Percentiles rank a stretch among this genome's conserved stretches.
These are phyloP conservation scores for Paramecium bursaria DNA, from an alignment of 73 alveolate species.

Conservation along the genomic window DNA sequence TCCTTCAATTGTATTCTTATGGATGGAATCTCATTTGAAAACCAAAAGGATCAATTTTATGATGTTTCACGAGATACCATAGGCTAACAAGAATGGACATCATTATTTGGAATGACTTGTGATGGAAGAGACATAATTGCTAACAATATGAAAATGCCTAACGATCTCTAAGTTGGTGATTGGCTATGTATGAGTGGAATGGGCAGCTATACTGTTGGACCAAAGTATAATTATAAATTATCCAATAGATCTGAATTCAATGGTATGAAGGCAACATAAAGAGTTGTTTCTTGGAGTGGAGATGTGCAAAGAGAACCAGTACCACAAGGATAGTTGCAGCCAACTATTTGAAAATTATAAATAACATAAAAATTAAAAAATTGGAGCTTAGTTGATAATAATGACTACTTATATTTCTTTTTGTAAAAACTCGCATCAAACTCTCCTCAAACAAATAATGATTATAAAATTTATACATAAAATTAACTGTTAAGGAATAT, in stretches of 20 bases:
- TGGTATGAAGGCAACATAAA: conserved; percentile 53
- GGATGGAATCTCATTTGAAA: conserved; percentile 70
- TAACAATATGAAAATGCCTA: conserved; percentile 24
- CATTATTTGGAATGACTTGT: conserved; percentile 69
- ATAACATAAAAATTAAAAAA: too few species aligned
- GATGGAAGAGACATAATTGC: conserved; percentile 68
- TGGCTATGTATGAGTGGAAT: conserved; percentile 67
- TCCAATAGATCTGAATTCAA: conserved; percentile 36
- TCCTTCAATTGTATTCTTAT: conserved; percentile 64
- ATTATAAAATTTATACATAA: too few species aligned
- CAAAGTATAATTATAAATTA: not conserved
- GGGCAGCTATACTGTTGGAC: conserved; percentile 66
- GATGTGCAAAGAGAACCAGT: too few species aligned
- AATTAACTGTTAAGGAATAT: too few species aligned
- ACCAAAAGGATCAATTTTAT: conserved; percentile 55
- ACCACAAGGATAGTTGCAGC: too few species aligned
- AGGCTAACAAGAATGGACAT: conserved; percentile 12
- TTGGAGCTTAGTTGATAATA: too few species aligned
- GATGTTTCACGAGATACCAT: conserved; percentile 21
- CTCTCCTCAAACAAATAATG: too few species aligned
- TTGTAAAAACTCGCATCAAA: too few species aligned
- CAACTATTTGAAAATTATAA: too few species aligned
- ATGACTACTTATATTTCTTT: too few species aligned
- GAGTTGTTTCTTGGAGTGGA: conserved; percentile 16
- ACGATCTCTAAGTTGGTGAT: conserved; percentile 61